These are phyloP conservation scores for Ephemerocybe angulata DNA, from an alignment of 768 basidiomycete genomes.

Conservation along the genomic window DNA sequence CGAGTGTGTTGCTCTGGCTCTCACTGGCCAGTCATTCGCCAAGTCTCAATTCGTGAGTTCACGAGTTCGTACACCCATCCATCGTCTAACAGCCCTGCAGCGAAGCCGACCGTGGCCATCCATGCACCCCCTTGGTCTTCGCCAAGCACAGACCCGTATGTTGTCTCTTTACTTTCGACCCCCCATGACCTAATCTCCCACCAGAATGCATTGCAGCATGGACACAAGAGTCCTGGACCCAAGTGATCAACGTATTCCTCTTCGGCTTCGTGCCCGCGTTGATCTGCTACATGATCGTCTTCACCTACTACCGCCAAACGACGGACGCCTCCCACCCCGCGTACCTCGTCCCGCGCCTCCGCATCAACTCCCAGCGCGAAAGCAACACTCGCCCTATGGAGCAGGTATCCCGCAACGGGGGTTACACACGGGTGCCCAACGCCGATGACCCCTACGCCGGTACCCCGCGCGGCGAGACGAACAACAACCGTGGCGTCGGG, in stretches of 20 bases:
- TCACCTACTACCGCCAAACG: slow-evolving; percentile 39
- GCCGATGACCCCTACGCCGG: slow-evolving; percentile 9
- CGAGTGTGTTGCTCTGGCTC: slow-evolving; percentile 33
- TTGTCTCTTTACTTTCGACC: background rate
- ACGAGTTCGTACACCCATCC: background rate
- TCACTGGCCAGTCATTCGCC: slow-evolving; percentile 29
- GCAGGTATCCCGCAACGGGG: slow-evolving; percentile 7
- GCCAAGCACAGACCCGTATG: slow-evolving; percentile 35
- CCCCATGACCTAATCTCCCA: background rate
- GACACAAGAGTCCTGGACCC: slow-evolving; percentile 33
- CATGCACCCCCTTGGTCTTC: slow-evolving; percentile 18
- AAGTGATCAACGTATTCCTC: slow-evolving; percentile 34
- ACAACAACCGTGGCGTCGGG: slow-evolving; percentile 7
- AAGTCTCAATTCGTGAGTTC: slow-evolving; percentile 37
- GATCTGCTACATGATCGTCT: slow-evolving; percentile 33
- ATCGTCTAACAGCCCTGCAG: slow-evolving; percentile 13
- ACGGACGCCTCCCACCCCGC: slow-evolving; percentile 36
- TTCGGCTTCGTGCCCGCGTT: slow-evolving; percentile 37
- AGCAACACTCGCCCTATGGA: slow-evolving; percentile 4
- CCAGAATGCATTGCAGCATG: slow-evolving; percentile 39
- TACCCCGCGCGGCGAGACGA: slow-evolving; percentile 12
- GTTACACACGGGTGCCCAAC: slow-evolving; percentile 16
- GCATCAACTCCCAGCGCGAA: slow-evolving; percentile 5
- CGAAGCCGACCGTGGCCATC: slow-evolving; percentile 31
- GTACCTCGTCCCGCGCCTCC: slow-evolving; percentile 18